Evolutionary conservation across 306 rosid species (phyloP), one percentile per base, ranked within the genome.

Genomic region (Trifolium dubium): DNA sequence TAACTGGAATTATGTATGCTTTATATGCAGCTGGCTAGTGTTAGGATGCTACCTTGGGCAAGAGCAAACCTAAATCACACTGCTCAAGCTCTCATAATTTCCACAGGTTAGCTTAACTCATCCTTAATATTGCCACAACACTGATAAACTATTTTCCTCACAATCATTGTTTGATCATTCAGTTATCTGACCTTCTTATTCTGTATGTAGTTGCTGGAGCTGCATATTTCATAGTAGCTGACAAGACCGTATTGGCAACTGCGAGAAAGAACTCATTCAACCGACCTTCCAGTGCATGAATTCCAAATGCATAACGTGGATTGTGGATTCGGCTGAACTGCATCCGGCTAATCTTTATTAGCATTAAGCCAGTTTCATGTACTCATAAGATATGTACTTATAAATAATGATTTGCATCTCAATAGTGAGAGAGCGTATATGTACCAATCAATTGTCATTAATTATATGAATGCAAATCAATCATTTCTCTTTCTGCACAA

Each of bases 41-140:
- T 87, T 66, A 90, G 92, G 86, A 83, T 90, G 98, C 81, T 92
- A 60, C 99, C 99, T 54, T 95, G 99, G 99, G 99, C 99, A 82
- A 92, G 71, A 85, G 92, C 98, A 49, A 63, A 95, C 72, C 97
- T 92, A 50, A 95, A 95, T 67, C 97, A 67, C 88, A 82, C 97
- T 69, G 99, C 99, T 76, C 99, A 95, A 83, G 99, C 99, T 51
- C 98, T 95, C 74, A 86, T 95, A 68, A 95, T 95, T 82, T 92
- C 97, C 69, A 87, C 98, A 77, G 99, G 97, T 92, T 71, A 66
- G 60, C 62, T 49, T 44, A 12, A 12, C 65, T 60, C 67, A 64
- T 58, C 34, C 19, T 59, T 54, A 37, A 37, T 37, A 15, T 7
- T 17, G 29, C 17, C 9, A 30, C 10, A 30, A 37, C 54, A 0